These are phyloP conservation scores for Ceratorhiza oryzae-sativae DNA, from an alignment of 1,284 basidiomycete species.

Conservation along the genomic window DNA sequence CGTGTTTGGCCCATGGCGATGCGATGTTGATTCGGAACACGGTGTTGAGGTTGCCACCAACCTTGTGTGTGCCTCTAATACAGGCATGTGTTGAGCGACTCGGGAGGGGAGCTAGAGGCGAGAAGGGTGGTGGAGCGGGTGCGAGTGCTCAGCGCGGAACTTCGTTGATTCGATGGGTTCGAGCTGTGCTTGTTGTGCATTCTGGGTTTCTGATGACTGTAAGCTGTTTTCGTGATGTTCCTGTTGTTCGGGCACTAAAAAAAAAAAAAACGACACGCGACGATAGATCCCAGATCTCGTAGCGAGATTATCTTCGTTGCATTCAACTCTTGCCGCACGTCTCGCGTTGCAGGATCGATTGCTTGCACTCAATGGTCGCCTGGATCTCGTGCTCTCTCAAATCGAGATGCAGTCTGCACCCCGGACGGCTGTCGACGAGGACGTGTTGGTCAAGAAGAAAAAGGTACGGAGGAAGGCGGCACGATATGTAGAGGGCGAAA, in stretches of 20 bases:
- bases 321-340: slow-evolving; percentile 82
- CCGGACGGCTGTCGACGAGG: slow-evolving; percentile 58
- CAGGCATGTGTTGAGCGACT: slow-evolving; percentile 90
- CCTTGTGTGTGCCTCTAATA: slow-evolving; percentile 86
- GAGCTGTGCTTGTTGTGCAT: slow-evolving; percentile 85
- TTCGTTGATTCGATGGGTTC: slow-evolving; percentile 88
- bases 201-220: slow-evolving; percentile 95
- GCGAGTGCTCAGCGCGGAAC: slow-evolving; percentile 87
- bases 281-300: slow-evolving; percentile 84
- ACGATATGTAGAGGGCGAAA: slow-evolving; percentile 63
- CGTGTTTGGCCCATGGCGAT: slow-evolving; percentile 88
- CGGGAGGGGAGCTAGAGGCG: slow-evolving; percentile 75
- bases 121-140: slow-evolving; percentile 79
- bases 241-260: slow-evolving; percentile 30
- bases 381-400: slow-evolving; percentile 94
- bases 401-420: slow-evolving; percentile 82
- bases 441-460: slow-evolving; percentile 39
- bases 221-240: not conserved
- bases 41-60: slow-evolving; percentile 86
- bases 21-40: slow-evolving; percentile 85
- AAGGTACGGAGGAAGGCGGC: slow-evolving; percentile 52
- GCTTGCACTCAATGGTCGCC: slow-evolving; percentile 83
- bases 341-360: slow-evolving; percentile 86
- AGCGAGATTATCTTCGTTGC: slow-evolving; percentile 80
- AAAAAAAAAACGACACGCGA: slow-evolving; percentile 29